Base-by-base conservation (phyloP, 306 rosid genomes). In the Dryas drummondii region DNA sequence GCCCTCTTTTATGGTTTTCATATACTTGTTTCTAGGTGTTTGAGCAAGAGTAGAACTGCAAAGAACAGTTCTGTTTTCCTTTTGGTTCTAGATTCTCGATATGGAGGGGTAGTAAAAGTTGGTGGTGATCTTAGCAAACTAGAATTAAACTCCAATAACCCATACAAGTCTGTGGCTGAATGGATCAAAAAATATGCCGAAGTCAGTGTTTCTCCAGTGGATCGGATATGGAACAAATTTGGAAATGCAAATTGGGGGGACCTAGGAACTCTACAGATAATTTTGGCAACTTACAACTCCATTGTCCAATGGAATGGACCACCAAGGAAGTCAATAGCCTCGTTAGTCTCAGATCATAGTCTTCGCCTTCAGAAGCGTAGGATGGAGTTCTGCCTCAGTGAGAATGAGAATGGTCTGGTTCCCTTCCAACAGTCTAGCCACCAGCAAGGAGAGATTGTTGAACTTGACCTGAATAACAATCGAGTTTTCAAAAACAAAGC, bases 231-330 rank as follows among this genome's bases (percentile, higher is more conserved):
- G 98, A 93, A 93, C 89, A 84, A 80, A 55, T 70, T 93, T 3
- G 98, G 98, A 81, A 93, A 93, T 84, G 88, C 90, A 52, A 91
- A 83, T 68, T 93, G 98, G 98, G 90, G 97, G 10, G 98, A 93
- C 81, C 45, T 89, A 41, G 98, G 98, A 72, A 88, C 98, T 63
- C 80, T 93, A 22, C 97, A 91, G 68, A 49, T 91, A 78, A 82
- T 93, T 15, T 83, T 91, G 85, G 97, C 98, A 54, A 88, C 97
- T 72, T 91, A 89, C 85, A 84, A 88, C 79, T 86, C 96, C 57
- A 87, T 93, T 75, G 90, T 84, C 47, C 98, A 93, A 72, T 93
- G 93, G 93, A 82, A 83, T 16, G 98, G 98, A 52, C 92, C 93
- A 1, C 97, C 98, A 7, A 82, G 97, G 80, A 89, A 87, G 81